Evolutionary conservation across 805 yeast species (phyloP).

Genomic region (Ogataea nakhonphanomensis): DNA sequence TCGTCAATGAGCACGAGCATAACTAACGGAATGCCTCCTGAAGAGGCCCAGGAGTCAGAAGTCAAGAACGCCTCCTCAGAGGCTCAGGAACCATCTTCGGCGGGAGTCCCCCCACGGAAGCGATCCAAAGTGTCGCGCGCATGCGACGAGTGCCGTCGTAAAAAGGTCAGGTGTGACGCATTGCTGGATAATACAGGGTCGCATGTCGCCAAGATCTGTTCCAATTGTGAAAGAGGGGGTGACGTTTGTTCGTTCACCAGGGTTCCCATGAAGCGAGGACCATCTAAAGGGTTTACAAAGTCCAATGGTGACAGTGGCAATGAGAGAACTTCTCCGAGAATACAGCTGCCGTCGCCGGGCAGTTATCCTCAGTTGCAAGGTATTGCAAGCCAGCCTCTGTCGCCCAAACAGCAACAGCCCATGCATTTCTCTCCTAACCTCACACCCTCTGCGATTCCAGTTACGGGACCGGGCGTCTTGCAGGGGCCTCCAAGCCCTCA

Average conservation of each 20-base stretch:
- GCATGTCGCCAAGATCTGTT: conserved; percentile 51
- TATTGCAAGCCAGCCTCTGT: conserved; percentile 14
- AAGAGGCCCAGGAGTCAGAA: neutral
- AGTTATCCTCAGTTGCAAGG: conserved; percentile 13
- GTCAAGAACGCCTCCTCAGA: neutral
- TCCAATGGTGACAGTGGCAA: conserved; percentile 41
- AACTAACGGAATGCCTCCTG: neutral
- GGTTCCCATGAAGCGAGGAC: conserved; percentile 75
- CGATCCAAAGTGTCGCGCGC: conserved; percentile 75
- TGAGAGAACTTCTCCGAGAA: conserved; percentile 27
- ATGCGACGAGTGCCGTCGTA: conserved; percentile 75
- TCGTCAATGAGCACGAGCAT: conserved; percentile 8
- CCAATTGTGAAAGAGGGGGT: conserved; percentile 57
- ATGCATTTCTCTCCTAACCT: conserved; percentile 5
- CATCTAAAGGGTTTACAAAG: conserved; percentile 60
- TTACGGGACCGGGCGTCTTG: neutral
- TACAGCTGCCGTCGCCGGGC: conserved; percentile 6
- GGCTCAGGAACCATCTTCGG: neutral
- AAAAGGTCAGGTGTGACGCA: conserved; percentile 71
- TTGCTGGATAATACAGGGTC: conserved; percentile 42
- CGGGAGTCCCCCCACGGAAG: conserved; percentile 40
- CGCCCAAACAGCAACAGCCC: conserved; percentile 9
- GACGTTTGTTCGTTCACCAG: conserved; percentile 67
- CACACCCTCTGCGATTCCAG: neutral
- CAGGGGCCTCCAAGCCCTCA: conserved; percentile 11